A percentile compares a stretch with the other conserved stretches of the same genome.
Evolutionary conservation across 2,329 filamentous ascomycete species (phyloP).

Genomic region (Monosporascus ibericus): DNA sequence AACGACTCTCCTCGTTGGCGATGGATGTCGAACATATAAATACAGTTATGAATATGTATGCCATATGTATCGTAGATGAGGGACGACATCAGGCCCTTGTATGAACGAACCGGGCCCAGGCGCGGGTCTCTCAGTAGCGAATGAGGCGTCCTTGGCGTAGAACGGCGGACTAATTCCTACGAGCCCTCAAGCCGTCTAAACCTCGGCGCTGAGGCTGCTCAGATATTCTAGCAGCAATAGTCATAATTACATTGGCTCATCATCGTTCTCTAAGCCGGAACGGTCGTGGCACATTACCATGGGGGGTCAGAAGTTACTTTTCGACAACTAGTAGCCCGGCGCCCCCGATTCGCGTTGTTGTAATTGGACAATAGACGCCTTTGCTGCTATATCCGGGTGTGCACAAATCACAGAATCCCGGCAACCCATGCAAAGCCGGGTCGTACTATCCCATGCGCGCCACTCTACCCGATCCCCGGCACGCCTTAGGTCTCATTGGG

Average conservation of each 20-base stretch:
- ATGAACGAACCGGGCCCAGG: too few species aligned
- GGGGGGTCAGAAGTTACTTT: not conserved
- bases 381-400: not conserved
- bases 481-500: not conserved
- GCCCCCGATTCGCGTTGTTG: not conserved
- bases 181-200: not conserved
- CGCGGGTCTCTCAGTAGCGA: not conserved
- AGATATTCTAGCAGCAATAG: not conserved
- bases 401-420: not conserved
- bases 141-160: not conserved
- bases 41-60: not conserved
- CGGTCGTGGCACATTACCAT: not conserved
- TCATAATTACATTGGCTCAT: not conserved
- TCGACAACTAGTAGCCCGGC: not conserved
- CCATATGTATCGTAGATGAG: not conserved
- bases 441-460: not conserved
- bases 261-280: not conserved
- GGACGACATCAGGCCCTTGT: not conserved
- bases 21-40: not conserved
- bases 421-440: not conserved
- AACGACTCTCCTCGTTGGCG: not conserved
- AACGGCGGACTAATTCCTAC: not conserved
- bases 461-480: not conserved
- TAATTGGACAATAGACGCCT: not conserved
- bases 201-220: not conserved